phyloP scores from a whole-genome alignment of 768 basidiomycete genomes.

The Porphyrellus cyaneotinctus region DNA sequence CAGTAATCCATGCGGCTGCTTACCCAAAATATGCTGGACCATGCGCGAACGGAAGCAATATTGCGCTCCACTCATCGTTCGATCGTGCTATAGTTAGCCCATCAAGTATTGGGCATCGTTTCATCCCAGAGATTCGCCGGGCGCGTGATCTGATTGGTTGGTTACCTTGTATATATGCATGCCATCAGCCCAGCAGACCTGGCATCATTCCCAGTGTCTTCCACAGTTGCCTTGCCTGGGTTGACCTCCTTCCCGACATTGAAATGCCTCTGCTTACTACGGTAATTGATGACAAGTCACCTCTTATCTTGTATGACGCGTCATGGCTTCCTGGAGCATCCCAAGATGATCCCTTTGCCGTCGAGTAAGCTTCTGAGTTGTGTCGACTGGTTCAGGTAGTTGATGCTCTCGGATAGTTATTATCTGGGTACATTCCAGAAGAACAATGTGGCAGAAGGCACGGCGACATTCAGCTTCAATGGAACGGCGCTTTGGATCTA shows the following conservation, averaged over 20 bases:
- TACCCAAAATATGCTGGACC: background rate
- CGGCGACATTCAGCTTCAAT: constrained; percentile 43
- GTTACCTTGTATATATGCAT: too few relatives aligned
- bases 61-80: background rate
- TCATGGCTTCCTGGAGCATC: constrained; percentile 24
- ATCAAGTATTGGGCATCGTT: background rate
- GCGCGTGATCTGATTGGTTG: background rate
- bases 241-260: background rate
- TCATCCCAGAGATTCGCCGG: background rate
- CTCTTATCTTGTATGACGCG: constrained; percentile 26
- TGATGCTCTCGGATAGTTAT: constrained; percentile 25
- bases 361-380: constrained; percentile 11
- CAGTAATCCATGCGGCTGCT: constrained; percentile 6
- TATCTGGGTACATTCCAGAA: constrained; percentile 38
- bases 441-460: constrained; percentile 31
- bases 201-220: too few relatives aligned
- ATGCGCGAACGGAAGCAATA: background rate
- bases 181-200: too few relatives aligned
- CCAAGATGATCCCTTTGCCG: constrained; percentile 10
- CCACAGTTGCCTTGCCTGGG: too few relatives aligned
- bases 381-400: background rate
- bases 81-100: background rate
- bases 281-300: constrained; percentile 30
- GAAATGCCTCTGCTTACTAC: constrained; percentile 24
- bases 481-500: constrained; percentile 47